Base-by-base conservation (phyloP, 2,329 filamentous ascomycete species). In the Fusarium concolor region DNA sequence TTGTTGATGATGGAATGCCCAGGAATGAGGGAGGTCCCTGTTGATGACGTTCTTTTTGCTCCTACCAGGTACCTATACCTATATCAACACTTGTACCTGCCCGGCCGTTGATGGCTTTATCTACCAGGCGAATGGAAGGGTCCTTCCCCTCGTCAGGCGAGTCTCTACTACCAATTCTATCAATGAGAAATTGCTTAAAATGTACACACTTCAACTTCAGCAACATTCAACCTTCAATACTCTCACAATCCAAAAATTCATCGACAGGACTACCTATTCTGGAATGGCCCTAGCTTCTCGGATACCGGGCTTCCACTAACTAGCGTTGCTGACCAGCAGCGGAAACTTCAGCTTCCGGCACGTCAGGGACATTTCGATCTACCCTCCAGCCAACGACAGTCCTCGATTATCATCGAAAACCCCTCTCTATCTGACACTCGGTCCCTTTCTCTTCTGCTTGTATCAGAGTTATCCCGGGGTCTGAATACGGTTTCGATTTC, bases 251-350 rank as follows among this genome's bases (percentile, higher is more conserved):
- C 26, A 26, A 26, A 26, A 26, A 26, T 26, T 50, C 41, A 35
- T 15, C 9, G 33, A 35, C 35, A 20, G 14, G 22, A 10, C 22
- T n/a, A n/a, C n/a, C n/a, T 35, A 51, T 22, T 28, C 33, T 33
- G 26, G 29, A 61, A 61, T 71, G 60, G 49, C 35, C 47, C 53
- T 72, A 71, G 67, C 45, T 55, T 56, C 66, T 65, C 71, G 71
- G 71, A 74, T 68, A 58, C 37, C 55, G 54, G 57, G 49, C 63
- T 74, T 74, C 71, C 71, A 74, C 50, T 37, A 33, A 45, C 62
- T 74, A 74, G 71, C 70, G 70, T 55, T 35, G 20, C 49, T 47
- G 47, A 38, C 66, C 68, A 65, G 44, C 66, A 62, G 59, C 70
- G 70, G 71, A 71, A 71, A 53, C 38, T 37, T 41, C 44, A 59